Base-by-base conservation (phyloP, 2,329 filamentous ascomycete species). In the Tolypocladium amazonense region DNA sequence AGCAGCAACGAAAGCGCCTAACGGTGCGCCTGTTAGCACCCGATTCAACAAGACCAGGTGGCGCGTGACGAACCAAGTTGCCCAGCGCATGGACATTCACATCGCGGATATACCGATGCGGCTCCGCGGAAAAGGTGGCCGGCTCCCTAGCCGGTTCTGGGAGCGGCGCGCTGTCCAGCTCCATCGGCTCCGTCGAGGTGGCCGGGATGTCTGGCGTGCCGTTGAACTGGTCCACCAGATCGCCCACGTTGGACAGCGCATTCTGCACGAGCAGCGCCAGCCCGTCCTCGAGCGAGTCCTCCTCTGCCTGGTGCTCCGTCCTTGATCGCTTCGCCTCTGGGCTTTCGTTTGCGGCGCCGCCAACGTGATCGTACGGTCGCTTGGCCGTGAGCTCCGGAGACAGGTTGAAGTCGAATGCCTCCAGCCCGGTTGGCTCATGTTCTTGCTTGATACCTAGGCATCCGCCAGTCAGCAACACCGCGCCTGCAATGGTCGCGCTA, bases 1-100 rank as follows among this genome's bases (percentile, higher is more conserved):
- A 75, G 68, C 54, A 76, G 68, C 35, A 74, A 64, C n/a, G 73
- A 74, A 38, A 76, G 66, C 45, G 73, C 72, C 74, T 76, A 11
- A 52, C 64, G 50, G 65, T 62, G 57, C 25, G 50, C 45, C 57
- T 25, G 50, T 47, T 37, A 64, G 59, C 55, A 56, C 47, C 54
- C 52, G 56, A 56, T 62, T 52, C 54, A 57, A 59, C 57, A 56
- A 50, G 11, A 14, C 18, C 7, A 4, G 39, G 4, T 20, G 20
- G 7, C 30, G 50, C 50, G 9, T 37, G 59, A 70, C 75, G 62
- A 69, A 78, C 76, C 64, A 76, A 62, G 62, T 75, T 76, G 14
- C 73, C 74, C 35, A 78, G 71, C 65, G 75, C 70, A 64, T 74
- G 69, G 33, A 73, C 61, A 58, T 71, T 76, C 59, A 70, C 70